Evolutionary conservation across 495 filamentous ascomycete genomes (phyloP).

Genomic region (Cryomyces minteri): DNA sequence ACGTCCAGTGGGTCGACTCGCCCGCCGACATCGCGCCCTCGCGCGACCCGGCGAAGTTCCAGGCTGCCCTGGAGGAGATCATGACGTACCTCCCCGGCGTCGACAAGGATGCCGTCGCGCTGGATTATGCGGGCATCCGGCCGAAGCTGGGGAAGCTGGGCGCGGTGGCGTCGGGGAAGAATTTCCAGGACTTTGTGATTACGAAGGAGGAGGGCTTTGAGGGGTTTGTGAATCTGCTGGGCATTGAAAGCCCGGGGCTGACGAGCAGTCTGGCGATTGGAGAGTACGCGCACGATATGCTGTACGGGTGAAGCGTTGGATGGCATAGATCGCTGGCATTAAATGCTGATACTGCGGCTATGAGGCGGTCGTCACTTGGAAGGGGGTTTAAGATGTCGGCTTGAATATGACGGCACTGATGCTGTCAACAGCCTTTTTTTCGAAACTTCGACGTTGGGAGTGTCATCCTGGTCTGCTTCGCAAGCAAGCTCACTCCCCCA

Average conservation of each 20-base stretch:
- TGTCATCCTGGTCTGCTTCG: too few species aligned
- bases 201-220: conserved; percentile 58
- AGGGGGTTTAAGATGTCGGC: too few species aligned
- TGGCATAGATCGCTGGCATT: too few species aligned
- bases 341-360: too few species aligned
- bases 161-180: conserved; percentile 34
- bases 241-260: conserved; percentile 89
- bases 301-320: conserved; percentile 32
- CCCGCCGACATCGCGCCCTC: conserved; percentile 32
- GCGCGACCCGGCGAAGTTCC: conserved; percentile 35
- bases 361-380: too few species aligned
- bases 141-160: conserved; percentile 57
- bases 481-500: too few species aligned
- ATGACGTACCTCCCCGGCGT: conserved; percentile 59
- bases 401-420: too few species aligned
- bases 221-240: conserved; percentile 84
- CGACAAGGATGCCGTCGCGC: conserved; percentile 40
- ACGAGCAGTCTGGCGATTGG: conserved; percentile 81
- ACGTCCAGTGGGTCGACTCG: conserved; percentile 79
- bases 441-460: too few species aligned
- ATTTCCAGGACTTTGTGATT: conserved; percentile 77
- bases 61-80: conserved; percentile 56
- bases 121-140: conserved; percentile 82
- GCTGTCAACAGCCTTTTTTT: too few species aligned
- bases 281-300: conserved; percentile 55